Evolutionary conservation across 179 eudicot species (phyloP).

Genomic region (Patellifolia procumbens): DNA sequence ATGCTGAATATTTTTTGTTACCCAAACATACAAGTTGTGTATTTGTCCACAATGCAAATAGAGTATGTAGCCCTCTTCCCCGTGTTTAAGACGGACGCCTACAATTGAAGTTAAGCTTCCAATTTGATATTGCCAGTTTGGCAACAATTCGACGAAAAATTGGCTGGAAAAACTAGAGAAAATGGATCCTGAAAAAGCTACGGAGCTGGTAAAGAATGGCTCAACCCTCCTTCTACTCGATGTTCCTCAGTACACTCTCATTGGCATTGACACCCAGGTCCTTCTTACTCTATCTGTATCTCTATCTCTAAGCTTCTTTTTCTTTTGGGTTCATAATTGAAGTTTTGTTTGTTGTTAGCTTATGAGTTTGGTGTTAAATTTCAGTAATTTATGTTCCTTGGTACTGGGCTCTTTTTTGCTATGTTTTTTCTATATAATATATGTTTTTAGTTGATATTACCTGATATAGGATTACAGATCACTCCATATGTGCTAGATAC

Average conservation of each 20-base stretch:
- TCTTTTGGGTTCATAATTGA: not conserved
- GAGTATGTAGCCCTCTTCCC: too few relatives aligned
- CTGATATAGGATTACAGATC: not conserved
- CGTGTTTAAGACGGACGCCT: too few relatives aligned
- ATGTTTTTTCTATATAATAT: not conserved
- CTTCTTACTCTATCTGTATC: not conserved
- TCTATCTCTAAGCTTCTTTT: not conserved
- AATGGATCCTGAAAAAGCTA: slow-evolving; percentile 72
- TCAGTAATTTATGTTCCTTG: not conserved
- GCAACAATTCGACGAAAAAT: not conserved
- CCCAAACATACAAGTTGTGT: too few relatives aligned
- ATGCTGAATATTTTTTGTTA: too few relatives aligned
- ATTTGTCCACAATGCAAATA: too few relatives aligned
- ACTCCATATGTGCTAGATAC: not conserved
- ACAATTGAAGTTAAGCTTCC: not conserved
- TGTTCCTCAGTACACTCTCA: slow-evolving; percentile 79
- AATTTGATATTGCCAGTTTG: too few relatives aligned
- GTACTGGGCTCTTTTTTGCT: not conserved
- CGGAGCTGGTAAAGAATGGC: slow-evolving; percentile 66
- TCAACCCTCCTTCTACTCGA: slow-evolving; percentile 76
- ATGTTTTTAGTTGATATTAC: not conserved
- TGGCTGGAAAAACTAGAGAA: not conserved
- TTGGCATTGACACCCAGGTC: slow-evolving; percentile 94
- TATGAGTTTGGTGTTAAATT: not conserved
- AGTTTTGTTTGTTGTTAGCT: not conserved